phyloP scores from a whole-genome alignment of 768 basidiomycete genomes.

The Pholiota molesta region DNA sequence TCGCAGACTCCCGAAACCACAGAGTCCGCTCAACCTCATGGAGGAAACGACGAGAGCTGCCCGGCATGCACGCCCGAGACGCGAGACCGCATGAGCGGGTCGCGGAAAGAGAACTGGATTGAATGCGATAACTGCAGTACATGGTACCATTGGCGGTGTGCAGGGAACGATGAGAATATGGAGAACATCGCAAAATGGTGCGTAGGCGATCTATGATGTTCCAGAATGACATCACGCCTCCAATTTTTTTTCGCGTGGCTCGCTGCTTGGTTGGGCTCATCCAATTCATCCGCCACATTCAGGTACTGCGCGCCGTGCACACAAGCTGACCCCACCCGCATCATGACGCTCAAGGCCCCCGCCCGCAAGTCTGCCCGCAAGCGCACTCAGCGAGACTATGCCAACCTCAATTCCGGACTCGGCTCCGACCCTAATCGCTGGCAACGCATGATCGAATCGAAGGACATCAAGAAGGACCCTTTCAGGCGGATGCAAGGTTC shows the following conservation, averaged over 20 bases:
- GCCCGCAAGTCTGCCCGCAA: slow-evolving; percentile 83
- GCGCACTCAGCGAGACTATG: slow-evolving; percentile 76
- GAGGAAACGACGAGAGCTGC: slow-evolving; percentile 25
- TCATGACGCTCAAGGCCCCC: slow-evolving; percentile 76
- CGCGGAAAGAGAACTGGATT: slow-evolving; percentile 79
- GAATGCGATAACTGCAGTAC: slow-evolving; percentile 79
- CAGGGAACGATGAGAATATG: slow-evolving; percentile 64
- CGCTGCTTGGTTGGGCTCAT: background rate
- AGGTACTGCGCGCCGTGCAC: slow-evolving; percentile 78
- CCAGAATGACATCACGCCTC: slow-evolving; percentile 22
- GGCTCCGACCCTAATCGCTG: slow-evolving; percentile 68
- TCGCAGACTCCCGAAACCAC: slow-evolving; percentile 8
- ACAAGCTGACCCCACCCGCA: slow-evolving; percentile 57
- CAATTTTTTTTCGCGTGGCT: slow-evolving; percentile 10
- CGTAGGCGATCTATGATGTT: slow-evolving; percentile 23
- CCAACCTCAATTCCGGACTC: slow-evolving; percentile 65
- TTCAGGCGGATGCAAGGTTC: slow-evolving; percentile 71
- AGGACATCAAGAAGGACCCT: slow-evolving; percentile 58
- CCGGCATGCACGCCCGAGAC: slow-evolving; percentile 29
- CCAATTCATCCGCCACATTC: slow-evolving; percentile 4
- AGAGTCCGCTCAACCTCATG: slow-evolving; percentile 8
- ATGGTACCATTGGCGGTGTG: slow-evolving; percentile 88
- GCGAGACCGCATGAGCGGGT: slow-evolving; percentile 28
- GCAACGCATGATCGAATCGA: slow-evolving; percentile 69
- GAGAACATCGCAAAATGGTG: slow-evolving; percentile 81